Conservation (phyloP, 768 basidiomycete species). For the Lactarius tabidus region DNA sequence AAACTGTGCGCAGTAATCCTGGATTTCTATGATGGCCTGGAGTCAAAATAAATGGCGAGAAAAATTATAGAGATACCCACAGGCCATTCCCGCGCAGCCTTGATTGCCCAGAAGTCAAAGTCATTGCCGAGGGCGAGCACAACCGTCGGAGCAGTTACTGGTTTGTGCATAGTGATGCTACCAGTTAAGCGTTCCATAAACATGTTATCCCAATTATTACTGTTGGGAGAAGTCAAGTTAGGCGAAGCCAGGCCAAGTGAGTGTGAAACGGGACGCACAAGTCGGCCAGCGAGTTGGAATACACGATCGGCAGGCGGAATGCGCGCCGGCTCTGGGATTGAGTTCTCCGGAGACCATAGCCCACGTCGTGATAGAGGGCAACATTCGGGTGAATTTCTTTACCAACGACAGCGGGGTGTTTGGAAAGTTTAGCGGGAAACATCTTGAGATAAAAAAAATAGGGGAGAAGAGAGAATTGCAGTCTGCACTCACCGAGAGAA, state of each 20-base stretch:
- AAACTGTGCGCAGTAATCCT: conserved; percentile 16
- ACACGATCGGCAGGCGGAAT: conserved; percentile 9
- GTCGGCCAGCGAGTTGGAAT: conserved; percentile 12
- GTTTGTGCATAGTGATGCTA: conserved; percentile 52
- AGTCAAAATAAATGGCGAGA: neutral
- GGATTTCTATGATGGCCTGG: conserved; percentile 7
- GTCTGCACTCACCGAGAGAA: neutral
- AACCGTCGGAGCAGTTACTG: conserved; percentile 45
- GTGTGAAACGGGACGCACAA: conserved; percentile 8
- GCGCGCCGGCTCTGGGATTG: conserved; percentile 1
- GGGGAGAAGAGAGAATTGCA: neutral
- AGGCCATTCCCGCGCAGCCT: conserved; percentile 63
- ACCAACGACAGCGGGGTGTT: neutral
- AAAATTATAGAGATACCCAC: conserved; percentile 36
- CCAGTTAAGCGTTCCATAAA: conserved; percentile 49
- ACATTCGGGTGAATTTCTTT: neutral
- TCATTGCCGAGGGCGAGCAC: conserved; percentile 73
- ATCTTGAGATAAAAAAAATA: neutral
- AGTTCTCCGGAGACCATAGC: conserved; percentile 3
- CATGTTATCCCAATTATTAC: conserved; percentile 71
- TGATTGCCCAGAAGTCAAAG: conserved; percentile 64
- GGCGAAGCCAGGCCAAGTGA: neutral
- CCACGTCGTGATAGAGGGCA: conserved; percentile 4
- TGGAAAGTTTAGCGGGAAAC: neutral
- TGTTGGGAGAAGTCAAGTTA: conserved; percentile 31